Base-by-base conservation (phyloP, 768 basidiomycete genomes). In the Podaxis sp. region DNA sequence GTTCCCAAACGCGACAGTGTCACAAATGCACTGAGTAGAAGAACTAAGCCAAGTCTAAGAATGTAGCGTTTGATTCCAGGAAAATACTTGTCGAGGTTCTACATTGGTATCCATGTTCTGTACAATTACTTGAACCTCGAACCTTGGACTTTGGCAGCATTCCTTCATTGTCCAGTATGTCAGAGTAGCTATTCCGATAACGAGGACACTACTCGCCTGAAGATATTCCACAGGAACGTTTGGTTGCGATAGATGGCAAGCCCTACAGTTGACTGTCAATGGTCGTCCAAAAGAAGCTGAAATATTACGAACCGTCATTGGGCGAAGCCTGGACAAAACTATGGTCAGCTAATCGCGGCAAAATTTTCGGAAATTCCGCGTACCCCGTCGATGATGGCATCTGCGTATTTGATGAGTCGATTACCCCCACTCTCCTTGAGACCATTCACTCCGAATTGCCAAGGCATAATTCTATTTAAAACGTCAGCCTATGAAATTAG, bases 381-480 rank as follows among this genome's bases (percentile, higher is more conserved):
- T 66, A 77, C 77, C 15, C 83, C 84, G 61, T 82, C 67, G 55
- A 82, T 75, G 59, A 86, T 68, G 17, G 76, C 79, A 66, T 85
- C 83, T 4, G 81, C 79, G 63, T 85, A 85, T 70, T 85, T 84
- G 63, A 85, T 79, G 47, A 82, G 67, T 36, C 80, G 78, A 65
- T 85, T 81, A 2, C 83, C 85, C 3, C 80, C 80, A 65, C 73
- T 71, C 66, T 86, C 84, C 33, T 74, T 82, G 58, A 85, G 69
- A 29, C 77, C 79, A 3, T 81, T 68, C 53, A 74, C 71, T 5
- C 85, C 84, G 59, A 82, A 84, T 70, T 86, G 84, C 84, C 84
- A 86, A 0, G 83, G 84, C 75, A 85, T 78, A 46, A 86, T 83
- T 1, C 84, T 56, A 36, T 4, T 33, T 19, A 3, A 19, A 55